A percentile compares a stretch with the other conserved stretches of the same genome.
phyloP scores from a whole-genome alignment of 2,329 filamentous ascomycete species.

The Lachnellula arida region DNA sequence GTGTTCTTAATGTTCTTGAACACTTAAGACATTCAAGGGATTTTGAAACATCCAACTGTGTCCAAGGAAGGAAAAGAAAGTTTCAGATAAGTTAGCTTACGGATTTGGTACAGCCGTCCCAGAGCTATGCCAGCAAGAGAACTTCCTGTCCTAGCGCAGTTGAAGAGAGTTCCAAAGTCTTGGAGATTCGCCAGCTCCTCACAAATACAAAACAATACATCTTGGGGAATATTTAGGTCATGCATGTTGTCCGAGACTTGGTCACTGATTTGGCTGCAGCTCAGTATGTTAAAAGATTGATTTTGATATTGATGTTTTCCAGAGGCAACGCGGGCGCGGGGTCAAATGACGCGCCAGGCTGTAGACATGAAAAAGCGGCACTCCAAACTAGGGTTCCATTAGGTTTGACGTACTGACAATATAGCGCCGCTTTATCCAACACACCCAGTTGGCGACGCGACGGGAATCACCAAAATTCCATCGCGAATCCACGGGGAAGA shows the following conservation, averaged over 20 bases:
- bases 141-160: constrained; percentile 51
- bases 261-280: background rate
- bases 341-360: constrained; percentile 5
- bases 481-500: too few species aligned
- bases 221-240: constrained; percentile 26
- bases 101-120: constrained; percentile 58
- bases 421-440: too few species aligned
- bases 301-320: background rate
- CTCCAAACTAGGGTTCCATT: too few species aligned
- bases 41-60: too few species aligned
- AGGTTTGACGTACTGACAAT: too few species aligned
- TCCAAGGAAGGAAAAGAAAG: too few species aligned
- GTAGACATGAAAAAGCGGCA: background rate
- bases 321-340: constrained; percentile 5
- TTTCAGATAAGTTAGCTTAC: constrained; percentile 1
- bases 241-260: constrained; percentile 4
- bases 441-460: too few species aligned
- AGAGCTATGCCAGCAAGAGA: constrained; percentile 55
- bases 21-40: too few species aligned
- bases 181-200: constrained; percentile 50
- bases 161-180: constrained; percentile 58
- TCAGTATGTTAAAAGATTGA: background rate
- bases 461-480: too few species aligned
- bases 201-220: constrained; percentile 58
- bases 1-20: too few species aligned